Evolutionary conservation across 2,329 filamentous ascomycete species (phyloP).

Genomic region (Fusarium mangiferae): DNA sequence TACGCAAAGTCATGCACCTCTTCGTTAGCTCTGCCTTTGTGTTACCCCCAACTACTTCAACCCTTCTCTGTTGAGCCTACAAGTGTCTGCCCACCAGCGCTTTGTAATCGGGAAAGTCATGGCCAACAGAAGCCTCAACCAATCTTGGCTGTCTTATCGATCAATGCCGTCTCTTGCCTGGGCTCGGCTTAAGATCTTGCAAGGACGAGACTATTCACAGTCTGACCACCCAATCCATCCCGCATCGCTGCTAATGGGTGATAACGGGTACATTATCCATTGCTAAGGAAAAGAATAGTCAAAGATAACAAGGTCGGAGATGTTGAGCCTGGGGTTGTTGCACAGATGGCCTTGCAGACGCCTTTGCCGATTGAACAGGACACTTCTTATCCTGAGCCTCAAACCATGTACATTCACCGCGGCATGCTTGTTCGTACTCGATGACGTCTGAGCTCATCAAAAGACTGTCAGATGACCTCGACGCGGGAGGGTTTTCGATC

Average conservation of each 20-base stretch:
- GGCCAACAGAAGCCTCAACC: not conserved
- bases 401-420: not conserved
- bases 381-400: not conserved
- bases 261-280: slow-evolving; percentile 1
- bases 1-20: slow-evolving; percentile 6
- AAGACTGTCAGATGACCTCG: slow-evolving; percentile 29
- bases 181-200: slow-evolving; percentile 20
- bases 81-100: not conserved
- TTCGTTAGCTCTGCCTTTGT: slow-evolving; percentile 23
- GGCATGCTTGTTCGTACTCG: not conserved
- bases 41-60: slow-evolving; percentile 30
- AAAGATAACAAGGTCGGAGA: slow-evolving; percentile 5
- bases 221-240: slow-evolving; percentile 22
- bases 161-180: slow-evolving; percentile 16
- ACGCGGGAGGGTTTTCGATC: not conserved
- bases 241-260: not conserved
- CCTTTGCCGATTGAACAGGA: not conserved
- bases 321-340: not conserved
- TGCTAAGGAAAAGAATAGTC: not conserved
- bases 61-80: slow-evolving; percentile 15
- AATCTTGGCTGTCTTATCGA: slow-evolving; percentile 10
- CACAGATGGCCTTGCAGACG: slow-evolving; percentile 11
- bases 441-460: slow-evolving; percentile 14
- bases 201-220: not conserved
- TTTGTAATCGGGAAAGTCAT: slow-evolving; percentile 2